Base-by-base conservation (phyloP, 2,329 filamentous ascomycete species). In the Cadophora sp. region DNA sequence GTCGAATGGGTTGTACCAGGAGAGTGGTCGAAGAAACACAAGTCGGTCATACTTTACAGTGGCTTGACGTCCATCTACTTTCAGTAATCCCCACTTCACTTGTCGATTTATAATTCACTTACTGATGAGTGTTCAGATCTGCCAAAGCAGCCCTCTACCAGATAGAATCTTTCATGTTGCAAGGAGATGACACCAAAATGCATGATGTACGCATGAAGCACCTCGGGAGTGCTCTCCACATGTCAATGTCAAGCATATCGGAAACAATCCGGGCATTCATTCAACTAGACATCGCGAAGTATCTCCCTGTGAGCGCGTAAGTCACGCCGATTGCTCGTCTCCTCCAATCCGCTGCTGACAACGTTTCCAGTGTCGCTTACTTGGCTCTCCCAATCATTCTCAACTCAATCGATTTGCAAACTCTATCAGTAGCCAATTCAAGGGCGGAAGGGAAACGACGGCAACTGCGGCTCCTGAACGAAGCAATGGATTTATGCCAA, bases 41-140 rank as follows among this genome's bases (percentile, higher is more conserved):
- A 64, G 40, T 67, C 65, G 0, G 53, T 67, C 8, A 59, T 46
- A n/a, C n/a, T 64, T 4, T 67, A 59, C 53, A 46, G 51, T 43
- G 65, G 65, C 26, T 40, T 67, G 29, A 60, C 53, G 16, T 29
- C 62, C 22, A 60, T 67, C 19, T 64, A 64, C 40, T 67, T 50
- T 19, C 55, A 64, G 65, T 67, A 51, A 34, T 60, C 61, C 5
- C 1, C 4, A 56, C 4, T 56, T 34, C 26, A 19, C 37, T 37
- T n/a, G 22, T 24, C 65, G n/a, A 27, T 24, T 34, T 14, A 19
- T 43, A 16, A 12, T 19, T 6, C 16, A 43, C 19, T 12, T 4
- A 26, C 48, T 63, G 19, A 67, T 24, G 22, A 27, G 11, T 8
- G 6, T 19, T 51, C 7, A 67, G 65, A 14, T 67, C 65, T 34